Evolutionary conservation across 768 basidiomycete genomes (phyloP), one percentile per base, ranked within the genome.

Genomic region (Xerocomellus amylosporus): DNA sequence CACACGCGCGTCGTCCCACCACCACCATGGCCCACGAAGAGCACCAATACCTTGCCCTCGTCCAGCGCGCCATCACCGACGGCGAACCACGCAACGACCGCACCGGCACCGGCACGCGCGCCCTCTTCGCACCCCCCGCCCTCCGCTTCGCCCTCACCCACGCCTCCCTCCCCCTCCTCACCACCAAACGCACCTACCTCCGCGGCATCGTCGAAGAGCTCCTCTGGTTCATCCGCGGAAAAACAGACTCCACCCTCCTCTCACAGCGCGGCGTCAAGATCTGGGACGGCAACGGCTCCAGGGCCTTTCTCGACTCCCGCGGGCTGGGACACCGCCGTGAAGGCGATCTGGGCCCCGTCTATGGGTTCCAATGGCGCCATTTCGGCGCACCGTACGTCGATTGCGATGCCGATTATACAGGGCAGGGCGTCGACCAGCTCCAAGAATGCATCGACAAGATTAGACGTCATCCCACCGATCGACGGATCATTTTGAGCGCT

Each of bases 361-460:
- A 99, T 67, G 95, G 95, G 0, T 97, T 97, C 66, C 93, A 95
- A 64, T 98, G 94, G 94, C 79, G 94, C 51, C 92, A 95, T 70
- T 97, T 95, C 72, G 95, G 94, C 1, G 93, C 93, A 5, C 73
- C 82, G 54, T 96, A 96, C 60, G 71, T 73, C 31, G 83, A 88
- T 60, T 87, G 86, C 59, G 88, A 90, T 28, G 71, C 75, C 20
- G 84, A 88, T 62, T 97, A 97, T 65, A 72, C 78, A 0, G 90
- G 90, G 1, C 74, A 94, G 63, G 92, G 95, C 24, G 93, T 93
- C 40, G 96, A 99, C 74, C 96, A 99, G 75, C 76, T 98, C 43
- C 73, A 78, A 46, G 90, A 96, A 64, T 91, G 91, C 62, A 90
- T 98, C 39, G 74, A 80, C 59, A 97, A 97, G 75, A 98, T 98